These are phyloP conservation scores for Cladorrhinum samala DNA, from an alignment of 495 filamentous ascomycete species.

Conservation along the genomic window DNA sequence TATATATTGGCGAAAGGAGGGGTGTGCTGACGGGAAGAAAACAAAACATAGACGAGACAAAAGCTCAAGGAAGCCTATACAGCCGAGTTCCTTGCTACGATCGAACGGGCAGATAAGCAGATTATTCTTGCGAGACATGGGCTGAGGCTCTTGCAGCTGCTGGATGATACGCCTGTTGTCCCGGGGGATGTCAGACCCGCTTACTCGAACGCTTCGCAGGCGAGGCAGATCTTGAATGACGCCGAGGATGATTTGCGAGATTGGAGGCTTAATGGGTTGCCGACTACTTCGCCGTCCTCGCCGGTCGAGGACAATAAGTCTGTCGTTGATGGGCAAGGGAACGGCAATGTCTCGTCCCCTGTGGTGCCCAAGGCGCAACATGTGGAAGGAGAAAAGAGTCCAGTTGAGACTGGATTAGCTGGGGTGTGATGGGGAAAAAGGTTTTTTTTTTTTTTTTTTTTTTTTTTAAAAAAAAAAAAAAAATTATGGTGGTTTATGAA, in stretches of 20 bases:
- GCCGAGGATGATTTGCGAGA: slow-evolving; percentile 79
- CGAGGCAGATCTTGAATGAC: slow-evolving; percentile 82
- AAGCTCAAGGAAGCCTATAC: slow-evolving; percentile 94
- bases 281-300: neutral
- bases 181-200: slow-evolving; percentile 69
- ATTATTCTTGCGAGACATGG: slow-evolving; percentile 86
- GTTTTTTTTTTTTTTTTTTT: neutral
- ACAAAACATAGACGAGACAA: slow-evolving; percentile 62
- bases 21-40: slow-evolving; percentile 13
- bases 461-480: neutral
- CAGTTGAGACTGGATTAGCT: neutral
- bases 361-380: neutral
- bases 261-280: slow-evolving; percentile 51
- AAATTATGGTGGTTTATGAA: no score
- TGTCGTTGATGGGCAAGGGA: neutral
- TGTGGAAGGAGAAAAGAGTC: neutral
- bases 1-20: no score
- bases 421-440: neutral
- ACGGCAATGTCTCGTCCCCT: slow-evolving; percentile 12
- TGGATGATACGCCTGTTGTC: slow-evolving; percentile 88
- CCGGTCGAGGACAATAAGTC: neutral
- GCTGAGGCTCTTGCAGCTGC: slow-evolving; percentile 71
- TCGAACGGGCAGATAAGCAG: slow-evolving; percentile 96
- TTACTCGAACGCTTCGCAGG: slow-evolving; percentile 58
- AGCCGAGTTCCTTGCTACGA: slow-evolving; percentile 74